Conservation (phyloP, 768 basidiomycete genomes). For the Hemileccinum rubropunctum region DNA sequence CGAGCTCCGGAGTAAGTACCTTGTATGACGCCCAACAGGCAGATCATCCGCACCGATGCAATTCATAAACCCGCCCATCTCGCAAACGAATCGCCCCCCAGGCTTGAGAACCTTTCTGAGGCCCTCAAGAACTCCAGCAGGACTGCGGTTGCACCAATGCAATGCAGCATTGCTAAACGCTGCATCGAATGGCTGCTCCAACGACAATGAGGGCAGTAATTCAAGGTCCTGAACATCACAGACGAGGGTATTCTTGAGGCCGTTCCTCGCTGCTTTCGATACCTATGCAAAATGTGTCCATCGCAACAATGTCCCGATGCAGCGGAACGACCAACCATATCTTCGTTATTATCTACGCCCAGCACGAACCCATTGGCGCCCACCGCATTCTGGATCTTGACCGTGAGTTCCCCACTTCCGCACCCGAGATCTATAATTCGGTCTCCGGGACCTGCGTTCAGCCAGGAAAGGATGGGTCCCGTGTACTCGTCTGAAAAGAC, state of each 20-base stretch:
- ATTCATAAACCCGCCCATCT: conserved; percentile 79
- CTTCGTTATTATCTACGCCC: conserved; percentile 67
- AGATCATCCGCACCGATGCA: conserved; percentile 47
- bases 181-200: conserved; percentile 55
- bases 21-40: not conserved
- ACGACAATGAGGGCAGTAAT: conserved; percentile 29
- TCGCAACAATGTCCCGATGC: not conserved
- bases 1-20: conserved; percentile 1
- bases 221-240: conserved; percentile 52
- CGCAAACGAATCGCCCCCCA: conserved; percentile 70
- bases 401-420: conserved; percentile 77
- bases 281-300: conserved; percentile 40
- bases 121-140: conserved; percentile 58
- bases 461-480: conserved; percentile 53
- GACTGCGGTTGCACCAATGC: conserved; percentile 84
- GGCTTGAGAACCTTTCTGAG: conserved; percentile 60
- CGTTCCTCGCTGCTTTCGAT: conserved; percentile 45
- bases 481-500: conserved; percentile 57
- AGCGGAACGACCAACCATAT: conserved; percentile 55
- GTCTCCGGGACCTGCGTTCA: conserved; percentile 65
- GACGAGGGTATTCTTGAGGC: conserved; percentile 45
- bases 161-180: conserved; percentile 79
- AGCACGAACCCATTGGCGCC: conserved; percentile 51
- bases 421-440: conserved; percentile 77
- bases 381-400: conserved; percentile 54